These are phyloP conservation scores for Acanthamoeba sp. DNA, from an alignment of 208 protist genomes.

Conservation along the genomic window DNA sequence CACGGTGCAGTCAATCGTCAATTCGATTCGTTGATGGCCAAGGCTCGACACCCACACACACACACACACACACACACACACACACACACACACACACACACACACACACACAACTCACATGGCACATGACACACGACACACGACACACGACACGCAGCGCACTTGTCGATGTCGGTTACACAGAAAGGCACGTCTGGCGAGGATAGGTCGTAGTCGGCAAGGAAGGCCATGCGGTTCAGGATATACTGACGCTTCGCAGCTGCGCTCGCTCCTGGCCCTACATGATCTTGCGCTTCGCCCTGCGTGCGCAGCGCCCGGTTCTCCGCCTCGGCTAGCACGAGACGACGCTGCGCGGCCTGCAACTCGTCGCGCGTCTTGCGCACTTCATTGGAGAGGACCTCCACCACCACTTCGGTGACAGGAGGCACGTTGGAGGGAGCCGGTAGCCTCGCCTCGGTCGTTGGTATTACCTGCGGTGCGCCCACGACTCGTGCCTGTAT, in stretches of 20 bases:
- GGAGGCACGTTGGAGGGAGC: too few relatives aligned
- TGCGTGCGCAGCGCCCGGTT: not conserved
- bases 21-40: too few relatives aligned
- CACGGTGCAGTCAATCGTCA: too few relatives aligned
- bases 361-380: not conserved
- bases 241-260: not conserved
- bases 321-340: not conserved
- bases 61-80: too few relatives aligned
- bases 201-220: not conserved
- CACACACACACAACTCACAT: too few relatives aligned
- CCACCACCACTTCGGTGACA: not conserved
- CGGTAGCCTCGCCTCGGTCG: too few relatives aligned
- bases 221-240: conserved; percentile 1
- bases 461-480: too few relatives aligned
- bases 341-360: not conserved
- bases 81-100: too few relatives aligned
- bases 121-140: too few relatives aligned
- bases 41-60: too few relatives aligned
- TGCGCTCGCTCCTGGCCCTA: not conserved
- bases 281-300: not conserved
- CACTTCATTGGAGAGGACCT: not conserved
- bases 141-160: not conserved
- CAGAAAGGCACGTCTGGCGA: conserved; percentile 7
- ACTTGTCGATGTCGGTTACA: not conserved
- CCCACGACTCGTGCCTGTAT: too few relatives aligned